Conservation (phyloP, 169 alveolate species). For the Plasmodium malariae region DNA sequence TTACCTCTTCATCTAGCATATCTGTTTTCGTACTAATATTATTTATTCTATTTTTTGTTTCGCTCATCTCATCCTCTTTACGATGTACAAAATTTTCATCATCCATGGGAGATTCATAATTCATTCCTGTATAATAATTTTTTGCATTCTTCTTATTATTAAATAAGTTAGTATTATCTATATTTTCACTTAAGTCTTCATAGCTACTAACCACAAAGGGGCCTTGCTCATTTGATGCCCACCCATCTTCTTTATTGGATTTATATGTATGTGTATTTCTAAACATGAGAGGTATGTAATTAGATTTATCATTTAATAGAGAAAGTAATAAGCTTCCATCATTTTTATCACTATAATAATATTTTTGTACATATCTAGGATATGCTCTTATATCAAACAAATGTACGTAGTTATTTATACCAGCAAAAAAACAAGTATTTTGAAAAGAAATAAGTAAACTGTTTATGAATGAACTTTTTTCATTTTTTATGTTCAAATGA, state of each 20-base stretch:
- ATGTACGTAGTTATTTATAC: constrained; percentile 47
- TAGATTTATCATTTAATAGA: constrained; percentile 32
- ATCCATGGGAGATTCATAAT: not conserved
- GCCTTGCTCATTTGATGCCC: not conserved
- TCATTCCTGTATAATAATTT: not conserved
- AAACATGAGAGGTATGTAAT: constrained; percentile 35
- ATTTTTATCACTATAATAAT: constrained; percentile 63
- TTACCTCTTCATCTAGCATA: constrained; percentile 3
- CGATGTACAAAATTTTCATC: too few species aligned
- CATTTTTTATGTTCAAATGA: constrained; percentile 30
- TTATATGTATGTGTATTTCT: not conserved
- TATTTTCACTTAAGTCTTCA: not conserved
- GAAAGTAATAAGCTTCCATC: constrained; percentile 59
- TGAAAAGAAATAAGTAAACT: constrained; percentile 62
- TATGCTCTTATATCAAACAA: constrained; percentile 52
- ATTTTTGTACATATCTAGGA: constrained; percentile 41
- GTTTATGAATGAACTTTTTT: constrained; percentile 39
- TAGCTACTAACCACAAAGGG: not conserved
- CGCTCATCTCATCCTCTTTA: too few species aligned
- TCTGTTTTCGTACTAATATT: not conserved
- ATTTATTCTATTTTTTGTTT: not conserved
- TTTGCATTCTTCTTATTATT: not conserved
- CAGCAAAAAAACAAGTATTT: constrained; percentile 63
- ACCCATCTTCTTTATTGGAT: not conserved
- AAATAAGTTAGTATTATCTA: not conserved